Percentiles rank a stretch among this genome's conserved stretches.
These are phyloP conservation scores for Acanthamoeba royreba DNA, from an alignment of 208 protist genomes.

Conservation along the genomic window DNA sequence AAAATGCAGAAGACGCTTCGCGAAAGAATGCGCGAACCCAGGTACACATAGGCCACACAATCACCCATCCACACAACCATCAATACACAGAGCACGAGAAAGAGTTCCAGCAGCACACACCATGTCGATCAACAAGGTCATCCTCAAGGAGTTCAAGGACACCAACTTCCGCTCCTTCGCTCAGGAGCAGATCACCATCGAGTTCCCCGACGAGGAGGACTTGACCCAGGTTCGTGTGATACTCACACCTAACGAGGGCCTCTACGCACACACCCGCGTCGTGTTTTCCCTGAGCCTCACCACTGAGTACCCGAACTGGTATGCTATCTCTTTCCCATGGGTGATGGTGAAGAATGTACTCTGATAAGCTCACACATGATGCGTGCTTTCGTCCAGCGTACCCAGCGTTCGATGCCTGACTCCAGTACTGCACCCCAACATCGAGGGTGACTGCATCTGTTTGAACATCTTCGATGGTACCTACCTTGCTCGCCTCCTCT, in stretches of 20 bases:
- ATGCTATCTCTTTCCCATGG: no score
- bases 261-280: background rate
- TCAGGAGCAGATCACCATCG: background rate
- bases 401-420: background rate
- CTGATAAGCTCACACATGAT: no score
- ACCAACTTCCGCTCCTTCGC: background rate
- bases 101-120: no score
- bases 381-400: no score
- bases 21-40: no score
- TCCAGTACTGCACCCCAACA: background rate
- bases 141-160: constrained; percentile 1
- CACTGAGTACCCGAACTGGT: background rate
- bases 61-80: no score
- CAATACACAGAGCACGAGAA: no score
- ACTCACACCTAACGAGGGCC: background rate
- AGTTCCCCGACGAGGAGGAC: background rate
- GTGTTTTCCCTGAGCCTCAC: background rate
- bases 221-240: background rate
- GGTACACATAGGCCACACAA: no score
- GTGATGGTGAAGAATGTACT: no score
- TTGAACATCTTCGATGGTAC: background rate
- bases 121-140: background rate
- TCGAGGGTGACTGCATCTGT: background rate
- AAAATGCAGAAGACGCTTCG: no score
- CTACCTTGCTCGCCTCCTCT: background rate